Evolutionary conservation across 139 green algal genomes (phyloP).

Genomic region (Yamagishiella unicocca): DNA sequence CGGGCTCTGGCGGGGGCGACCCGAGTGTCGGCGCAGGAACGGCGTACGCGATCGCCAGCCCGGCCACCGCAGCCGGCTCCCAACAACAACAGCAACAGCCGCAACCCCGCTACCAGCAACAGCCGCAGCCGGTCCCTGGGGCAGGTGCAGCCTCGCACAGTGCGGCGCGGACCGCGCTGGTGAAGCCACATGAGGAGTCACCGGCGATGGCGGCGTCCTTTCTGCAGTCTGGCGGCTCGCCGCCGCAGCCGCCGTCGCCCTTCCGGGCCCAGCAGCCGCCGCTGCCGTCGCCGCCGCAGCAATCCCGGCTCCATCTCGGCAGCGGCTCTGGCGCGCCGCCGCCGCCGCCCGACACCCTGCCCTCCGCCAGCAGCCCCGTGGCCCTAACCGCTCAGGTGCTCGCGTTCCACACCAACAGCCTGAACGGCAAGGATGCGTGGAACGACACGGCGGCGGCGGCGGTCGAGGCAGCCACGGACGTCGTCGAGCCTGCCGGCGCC

Average conservation of each 20-base stretch:
- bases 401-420: background rate
- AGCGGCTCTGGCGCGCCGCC: background rate
- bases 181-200: too few relatives aligned
- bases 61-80: background rate
- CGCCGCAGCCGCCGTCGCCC: background rate
- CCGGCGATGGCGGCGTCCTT: too few relatives aligned
- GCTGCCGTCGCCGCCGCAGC: background rate
- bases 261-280: background rate
- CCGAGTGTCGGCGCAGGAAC: too few relatives aligned
- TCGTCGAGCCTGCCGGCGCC: background rate
- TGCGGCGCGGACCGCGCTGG: too few relatives aligned
- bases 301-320: background rate
- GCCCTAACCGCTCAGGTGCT: background rate
- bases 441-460: slow-evolving; percentile 9
- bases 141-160: too few relatives aligned
- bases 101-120: background rate
- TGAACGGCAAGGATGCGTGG: slow-evolving; percentile 11
- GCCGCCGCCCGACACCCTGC: background rate
- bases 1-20: background rate
- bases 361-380: background rate
- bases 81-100: background rate
- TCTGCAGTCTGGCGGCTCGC: too few relatives aligned
- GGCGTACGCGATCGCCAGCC: too few relatives aligned
- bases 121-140: too few relatives aligned
- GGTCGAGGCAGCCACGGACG: background rate